These are phyloP conservation scores for Paraphoma chrysanthemicola DNA, from an alignment of 2,329 filamentous ascomycete species.

Conservation along the genomic window DNA sequence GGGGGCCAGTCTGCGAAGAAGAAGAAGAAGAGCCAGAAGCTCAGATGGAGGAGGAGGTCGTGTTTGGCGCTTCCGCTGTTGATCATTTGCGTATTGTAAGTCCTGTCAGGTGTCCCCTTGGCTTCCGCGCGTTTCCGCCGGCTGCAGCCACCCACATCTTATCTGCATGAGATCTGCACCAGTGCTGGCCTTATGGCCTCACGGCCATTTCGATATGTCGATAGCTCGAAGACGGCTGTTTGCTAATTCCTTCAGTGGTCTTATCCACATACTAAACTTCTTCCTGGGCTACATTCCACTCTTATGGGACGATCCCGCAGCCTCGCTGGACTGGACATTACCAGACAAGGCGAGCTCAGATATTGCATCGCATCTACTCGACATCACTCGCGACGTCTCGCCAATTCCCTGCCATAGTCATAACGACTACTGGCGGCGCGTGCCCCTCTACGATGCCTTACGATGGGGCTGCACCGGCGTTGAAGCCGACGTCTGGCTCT, in stretches of 20 bases:
- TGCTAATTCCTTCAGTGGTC: constrained; percentile 45
- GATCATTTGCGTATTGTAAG: constrained; percentile 44
- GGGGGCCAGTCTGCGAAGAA: constrained; percentile 14
- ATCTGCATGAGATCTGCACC: constrained; percentile 5
- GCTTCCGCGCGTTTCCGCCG: constrained; percentile 15
- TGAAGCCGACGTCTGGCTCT: constrained; percentile 65
- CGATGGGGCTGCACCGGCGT: constrained; percentile 62
- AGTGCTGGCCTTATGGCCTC: not conserved
- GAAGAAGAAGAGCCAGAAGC: constrained; percentile 27
- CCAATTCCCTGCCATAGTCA: constrained; percentile 64
- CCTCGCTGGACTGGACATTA: constrained; percentile 51
- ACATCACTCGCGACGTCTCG: constrained; percentile 58
- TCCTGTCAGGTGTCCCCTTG: constrained; percentile 9
- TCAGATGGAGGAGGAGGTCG: constrained; percentile 26
- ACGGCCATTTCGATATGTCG: not conserved
- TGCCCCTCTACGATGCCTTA: constrained; percentile 63
- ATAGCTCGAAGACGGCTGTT: not conserved
- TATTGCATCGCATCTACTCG: constrained; percentile 48
- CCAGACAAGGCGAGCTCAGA: constrained; percentile 45
- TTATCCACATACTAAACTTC: constrained; percentile 51
- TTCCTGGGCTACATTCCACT: constrained; percentile 45
- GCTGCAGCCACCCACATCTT: constrained; percentile 7
- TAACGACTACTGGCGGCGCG: constrained; percentile 65
- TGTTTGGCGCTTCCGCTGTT: constrained; percentile 27
- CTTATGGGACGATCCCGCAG: constrained; percentile 45